phyloP scores from a whole-genome alignment of 1,284 basidiomycete species.

The Sanghuangporus baumii region DNA sequence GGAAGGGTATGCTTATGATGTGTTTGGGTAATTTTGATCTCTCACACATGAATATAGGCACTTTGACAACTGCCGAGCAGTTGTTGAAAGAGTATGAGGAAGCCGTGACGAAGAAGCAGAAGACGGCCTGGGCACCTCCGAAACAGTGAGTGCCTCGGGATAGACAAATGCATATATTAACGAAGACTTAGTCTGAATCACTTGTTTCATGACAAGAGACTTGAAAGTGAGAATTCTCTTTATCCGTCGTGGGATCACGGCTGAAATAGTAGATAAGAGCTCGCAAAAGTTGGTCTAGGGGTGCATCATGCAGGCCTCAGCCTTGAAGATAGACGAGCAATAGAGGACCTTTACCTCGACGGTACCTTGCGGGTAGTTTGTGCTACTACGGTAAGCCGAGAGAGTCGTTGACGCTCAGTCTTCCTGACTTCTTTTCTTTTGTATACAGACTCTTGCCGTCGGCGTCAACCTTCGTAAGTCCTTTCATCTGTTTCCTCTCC shows the following conservation, averaged over 20 bases:
- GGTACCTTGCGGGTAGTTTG: conserved; percentile 64
- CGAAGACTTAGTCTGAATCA: conserved; percentile 34
- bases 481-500: neutral
- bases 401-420: neutral
- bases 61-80: conserved; percentile 66
- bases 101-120: conserved; percentile 41
- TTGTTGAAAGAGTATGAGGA: conserved; percentile 68
- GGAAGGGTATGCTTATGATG: conserved; percentile 53
- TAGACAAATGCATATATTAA: neutral
- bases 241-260: neutral
- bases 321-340: conserved; percentile 62
- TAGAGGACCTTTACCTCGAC: conserved; percentile 67
- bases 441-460: conserved; percentile 73
- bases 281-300: conserved; percentile 65
- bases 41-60: conserved; percentile 37
- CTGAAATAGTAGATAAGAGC: conserved; percentile 33
- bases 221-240: conserved; percentile 41
- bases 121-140: conserved; percentile 61
- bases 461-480: conserved; percentile 81
- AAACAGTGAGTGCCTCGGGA: conserved; percentile 34
- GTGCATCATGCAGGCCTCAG: conserved; percentile 84
- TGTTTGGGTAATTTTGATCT: neutral
- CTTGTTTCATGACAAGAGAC: conserved; percentile 55
- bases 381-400: conserved; percentile 60
- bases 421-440: conserved; percentile 1